Evolutionary conservation across 2,329 filamentous ascomycete genomes (phyloP).

Genomic region (Knufia petricola): DNA sequence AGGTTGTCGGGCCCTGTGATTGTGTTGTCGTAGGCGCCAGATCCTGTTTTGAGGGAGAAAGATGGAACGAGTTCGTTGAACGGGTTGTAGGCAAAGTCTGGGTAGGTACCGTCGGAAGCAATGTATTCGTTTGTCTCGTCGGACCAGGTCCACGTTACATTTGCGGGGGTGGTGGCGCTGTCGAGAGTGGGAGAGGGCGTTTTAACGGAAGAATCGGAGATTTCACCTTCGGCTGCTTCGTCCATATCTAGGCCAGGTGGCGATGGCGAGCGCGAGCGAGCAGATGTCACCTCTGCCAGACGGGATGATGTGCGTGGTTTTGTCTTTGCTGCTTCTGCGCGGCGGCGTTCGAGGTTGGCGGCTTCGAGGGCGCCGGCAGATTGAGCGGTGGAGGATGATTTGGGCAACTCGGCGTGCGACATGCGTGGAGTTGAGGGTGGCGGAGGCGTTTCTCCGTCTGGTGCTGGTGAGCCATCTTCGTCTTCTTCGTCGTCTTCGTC

Average conservation of each 20-base stretch:
- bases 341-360: conserved; percentile 7
- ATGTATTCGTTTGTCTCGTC: conserved; percentile 8
- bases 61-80: conserved; percentile 3
- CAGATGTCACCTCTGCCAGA: conserved; percentile 7
- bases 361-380: background rate
- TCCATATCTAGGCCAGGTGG: conserved; percentile 1
- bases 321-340: conserved; percentile 6
- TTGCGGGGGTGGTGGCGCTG: background rate
- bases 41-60: background rate
- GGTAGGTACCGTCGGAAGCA: background rate
- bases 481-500: background rate
- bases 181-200: conserved; percentile 3
- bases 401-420: conserved; percentile 11
- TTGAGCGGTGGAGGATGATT: background rate
- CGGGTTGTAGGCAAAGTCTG: conserved; percentile 6
- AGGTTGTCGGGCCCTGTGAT: conserved; percentile 5
- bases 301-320: conserved; percentile 7
- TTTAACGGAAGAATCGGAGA: conserved; percentile 1
- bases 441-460: background rate
- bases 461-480: background rate
- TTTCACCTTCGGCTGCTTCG: background rate
- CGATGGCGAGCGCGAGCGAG: conserved; percentile 8
- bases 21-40: conserved; percentile 3
- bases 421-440: conserved; percentile 7
- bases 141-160: conserved; percentile 3